Conservation (phyloP, 768 basidiomycete genomes). For the Russula vinacea region DNA sequence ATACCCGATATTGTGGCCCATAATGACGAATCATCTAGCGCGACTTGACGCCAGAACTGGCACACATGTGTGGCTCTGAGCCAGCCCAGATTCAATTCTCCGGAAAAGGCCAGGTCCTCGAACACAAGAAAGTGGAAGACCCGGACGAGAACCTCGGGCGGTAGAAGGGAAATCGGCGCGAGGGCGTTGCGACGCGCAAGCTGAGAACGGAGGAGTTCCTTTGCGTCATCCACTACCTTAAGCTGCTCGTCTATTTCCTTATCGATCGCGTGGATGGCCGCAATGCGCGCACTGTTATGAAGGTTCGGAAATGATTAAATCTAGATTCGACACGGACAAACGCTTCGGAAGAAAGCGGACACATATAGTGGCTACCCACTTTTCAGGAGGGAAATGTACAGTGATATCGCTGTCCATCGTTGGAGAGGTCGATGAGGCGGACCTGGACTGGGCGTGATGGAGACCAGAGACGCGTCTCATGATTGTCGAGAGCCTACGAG, state of each 20-base stretch:
- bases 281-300: not conserved
- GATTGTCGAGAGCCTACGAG: no score
- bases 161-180: conserved; percentile 7
- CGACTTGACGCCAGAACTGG: not conserved
- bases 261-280: conserved; percentile 1
- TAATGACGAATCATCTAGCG: not conserved
- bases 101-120: no score
- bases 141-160: conserved; percentile 19
- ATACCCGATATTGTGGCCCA: not conserved
- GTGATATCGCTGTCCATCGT: not conserved
- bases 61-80: not conserved
- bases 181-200: conserved; percentile 16
- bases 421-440: no score
- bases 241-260: conserved; percentile 3
- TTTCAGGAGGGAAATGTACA: not conserved
- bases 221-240: conserved; percentile 4
- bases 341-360: not conserved
- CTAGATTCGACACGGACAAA: not conserved
- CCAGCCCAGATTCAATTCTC: not conserved
- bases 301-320: not conserved
- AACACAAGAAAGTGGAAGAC: conserved; percentile 10
- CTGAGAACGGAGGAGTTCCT: not conserved
- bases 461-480: no score
- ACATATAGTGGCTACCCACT: not conserved
- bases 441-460: not conserved